Base-by-base conservation (phyloP, 208 protist species). In the Plasmodiophora brassicae region DNA sequence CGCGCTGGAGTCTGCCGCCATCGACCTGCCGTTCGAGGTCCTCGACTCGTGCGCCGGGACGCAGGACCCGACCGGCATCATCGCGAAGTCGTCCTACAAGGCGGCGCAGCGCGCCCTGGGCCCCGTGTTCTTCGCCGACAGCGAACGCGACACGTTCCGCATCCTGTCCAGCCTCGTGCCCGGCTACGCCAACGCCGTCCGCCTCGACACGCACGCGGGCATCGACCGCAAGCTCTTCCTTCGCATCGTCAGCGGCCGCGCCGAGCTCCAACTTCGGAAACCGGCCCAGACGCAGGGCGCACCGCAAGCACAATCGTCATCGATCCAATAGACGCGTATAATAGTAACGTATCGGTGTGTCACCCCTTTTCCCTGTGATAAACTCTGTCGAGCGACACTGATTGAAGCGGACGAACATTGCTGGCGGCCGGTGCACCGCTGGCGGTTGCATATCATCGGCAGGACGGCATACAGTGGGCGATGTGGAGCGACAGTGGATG, bases 101-200 rank as follows among this genome's bases (percentile, higher is more conserved):
- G 65, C 65, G 5, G 65, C 65, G 10, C 32, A 78, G 41, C 5
- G n/a, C 32, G 14, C 41, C n/a, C 5, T 78, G 5, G 65, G 65
- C n/a, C 65, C 65, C 32, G n/a, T 32, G n/a, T 32, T 78, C 32
- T 78, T 78, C n/a, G 65, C 65, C n/a, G 65, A 78, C n/a, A 78
- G 41, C 65, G 65, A 78, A 44, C 65, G 65, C n/a, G 65, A 78
- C 41, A 32, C 41, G 14, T 44, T 44, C n/a, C 65, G 65, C 10
- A 78, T 78, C n/a, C 41, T 78, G 14, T 36, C 65, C 65, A 78
- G 14, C 5, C n/a, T 78, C 32, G 41, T 78, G 10, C 65, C 65
- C 65, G 41, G 41, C 65, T 78, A 36, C n/a, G 5, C 65, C 5
- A 78, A 5, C n/a, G 32, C 41, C 5, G n/a, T 32, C 65, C 32